Conservation (phyloP, 371 early-diverging fungal species). For the Mucor irregularis region DNA sequence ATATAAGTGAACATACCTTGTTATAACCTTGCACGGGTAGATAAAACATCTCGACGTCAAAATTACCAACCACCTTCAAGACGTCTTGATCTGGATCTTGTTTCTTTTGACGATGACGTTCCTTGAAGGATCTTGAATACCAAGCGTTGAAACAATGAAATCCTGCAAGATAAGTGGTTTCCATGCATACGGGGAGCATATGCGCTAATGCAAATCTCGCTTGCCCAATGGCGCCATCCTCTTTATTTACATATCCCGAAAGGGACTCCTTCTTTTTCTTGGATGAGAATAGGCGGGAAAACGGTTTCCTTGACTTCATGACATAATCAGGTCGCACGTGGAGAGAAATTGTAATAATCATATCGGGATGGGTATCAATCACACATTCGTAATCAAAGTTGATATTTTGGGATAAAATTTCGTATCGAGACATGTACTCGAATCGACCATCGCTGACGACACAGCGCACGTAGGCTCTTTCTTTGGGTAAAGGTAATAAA, state of each 20-base stretch:
- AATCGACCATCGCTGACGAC: conserved; percentile 50
- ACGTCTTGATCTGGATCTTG: conserved; percentile 18
- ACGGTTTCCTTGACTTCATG: conserved; percentile 33
- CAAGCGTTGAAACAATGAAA: conserved; percentile 54
- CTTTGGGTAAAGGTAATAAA: conserved; percentile 43
- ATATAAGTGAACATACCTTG: too few relatives aligned
- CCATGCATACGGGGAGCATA: conserved; percentile 43
- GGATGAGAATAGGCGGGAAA: conserved; percentile 36
- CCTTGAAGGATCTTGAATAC: conserved; percentile 32
- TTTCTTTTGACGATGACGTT: conserved; percentile 26
- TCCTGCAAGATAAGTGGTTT: conserved; percentile 34
- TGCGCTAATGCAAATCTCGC: conserved; percentile 41
- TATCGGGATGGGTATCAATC: conserved; percentile 35
- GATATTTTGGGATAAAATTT: conserved; percentile 29
- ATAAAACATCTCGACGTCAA: conserved; percentile 41
- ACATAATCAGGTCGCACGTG: conserved; percentile 43
- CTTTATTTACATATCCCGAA: conserved; percentile 41
- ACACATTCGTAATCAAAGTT: conserved; percentile 40
- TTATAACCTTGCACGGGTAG: conserved; percentile 23
- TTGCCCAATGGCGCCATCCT: conserved; percentile 49
- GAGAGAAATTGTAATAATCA: conserved; percentile 37
- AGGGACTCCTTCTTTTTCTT: conserved; percentile 33
- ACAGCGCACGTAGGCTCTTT: conserved; percentile 45
- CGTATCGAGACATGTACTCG: conserved; percentile 53
- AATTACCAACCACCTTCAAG: conserved; percentile 40